Conservation (phyloP, 148 eudicot species). For the Rhododendron williamsianum region DNA sequence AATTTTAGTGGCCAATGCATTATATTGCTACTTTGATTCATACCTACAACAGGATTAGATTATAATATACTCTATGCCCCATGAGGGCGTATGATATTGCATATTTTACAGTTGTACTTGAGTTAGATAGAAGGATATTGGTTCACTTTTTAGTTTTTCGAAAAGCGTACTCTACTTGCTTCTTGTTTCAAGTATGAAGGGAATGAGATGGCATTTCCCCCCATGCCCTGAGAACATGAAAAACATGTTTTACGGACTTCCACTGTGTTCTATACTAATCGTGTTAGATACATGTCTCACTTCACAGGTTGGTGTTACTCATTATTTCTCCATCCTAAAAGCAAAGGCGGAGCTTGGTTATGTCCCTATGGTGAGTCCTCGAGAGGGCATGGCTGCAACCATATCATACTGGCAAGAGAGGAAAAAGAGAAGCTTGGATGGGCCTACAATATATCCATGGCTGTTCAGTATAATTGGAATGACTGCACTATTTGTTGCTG, state of each 20-base stretch:
- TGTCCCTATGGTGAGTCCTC: slow-evolving; percentile 61
- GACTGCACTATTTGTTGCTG: slow-evolving; percentile 48
- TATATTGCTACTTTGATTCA: neutral
- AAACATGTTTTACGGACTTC: neutral
- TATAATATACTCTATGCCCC: neutral
- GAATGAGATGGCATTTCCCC: neutral
- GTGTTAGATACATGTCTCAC: neutral
- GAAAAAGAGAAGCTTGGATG: slow-evolving; percentile 60
- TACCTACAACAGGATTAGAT: neutral
- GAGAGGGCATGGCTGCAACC: slow-evolving; percentile 74
- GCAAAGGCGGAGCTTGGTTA: slow-evolving; percentile 82
- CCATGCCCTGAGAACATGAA: neutral
- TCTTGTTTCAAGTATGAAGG: neutral
- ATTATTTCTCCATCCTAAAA: slow-evolving; percentile 73
- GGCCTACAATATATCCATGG: slow-evolving; percentile 78
- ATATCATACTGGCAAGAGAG: slow-evolving; percentile 66
- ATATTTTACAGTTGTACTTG: neutral
- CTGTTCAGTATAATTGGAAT: slow-evolving; percentile 54
- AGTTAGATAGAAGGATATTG: neutral
- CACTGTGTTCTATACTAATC: neutral
- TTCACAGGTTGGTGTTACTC: slow-evolving; percentile 79
- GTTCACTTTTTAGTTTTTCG: neutral
- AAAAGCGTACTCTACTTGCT: neutral
- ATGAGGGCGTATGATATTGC: neutral
- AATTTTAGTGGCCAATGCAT: neutral